Evolutionary conservation across 2,329 filamentous ascomycete species (phyloP).

Genomic region (Fusarium lateritium): DNA sequence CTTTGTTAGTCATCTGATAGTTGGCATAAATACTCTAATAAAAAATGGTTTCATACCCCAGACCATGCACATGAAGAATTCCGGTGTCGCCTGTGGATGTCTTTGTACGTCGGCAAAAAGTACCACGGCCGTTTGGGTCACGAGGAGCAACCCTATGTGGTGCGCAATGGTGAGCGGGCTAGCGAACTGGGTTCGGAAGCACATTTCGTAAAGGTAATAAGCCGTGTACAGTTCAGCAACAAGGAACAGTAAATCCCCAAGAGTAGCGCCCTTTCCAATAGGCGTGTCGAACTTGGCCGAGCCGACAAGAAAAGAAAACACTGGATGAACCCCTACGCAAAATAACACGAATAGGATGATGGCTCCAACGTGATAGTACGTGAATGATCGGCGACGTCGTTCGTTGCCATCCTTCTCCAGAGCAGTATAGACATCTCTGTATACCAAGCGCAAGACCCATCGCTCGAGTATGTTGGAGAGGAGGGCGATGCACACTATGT

Average conservation of each 20-base stretch:
- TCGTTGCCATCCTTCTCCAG: slow-evolving; percentile 15
- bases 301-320: slow-evolving; percentile 12
- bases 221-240: slow-evolving; percentile 17
- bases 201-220: slow-evolving; percentile 25
- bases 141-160: slow-evolving; percentile 3
- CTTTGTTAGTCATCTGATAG: not conserved
- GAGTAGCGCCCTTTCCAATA: not conserved
- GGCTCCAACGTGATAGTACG: slow-evolving; percentile 24
- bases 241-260: slow-evolving; percentile 14
- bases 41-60: not conserved
- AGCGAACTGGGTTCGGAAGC: slow-evolving; percentile 25
- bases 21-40: no score
- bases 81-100: slow-evolving; percentile 11
- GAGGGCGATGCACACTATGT: slow-evolving; percentile 14
- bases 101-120: slow-evolving; percentile 15
- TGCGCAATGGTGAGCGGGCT: slow-evolving; percentile 25
- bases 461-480: slow-evolving; percentile 23
- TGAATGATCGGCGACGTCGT: slow-evolving; percentile 18
- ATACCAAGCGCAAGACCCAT: slow-evolving; percentile 14
- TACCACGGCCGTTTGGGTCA: slow-evolving; percentile 11
- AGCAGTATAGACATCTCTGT: slow-evolving; percentile 1
- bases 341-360: slow-evolving; percentile 5
- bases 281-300: slow-evolving; percentile 5
- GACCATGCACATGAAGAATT: slow-evolving; percentile 36
- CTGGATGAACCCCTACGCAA: not conserved